phyloP scores from a whole-genome alignment of 257 asterid genomes.

The Paulownia fortunei region DNA sequence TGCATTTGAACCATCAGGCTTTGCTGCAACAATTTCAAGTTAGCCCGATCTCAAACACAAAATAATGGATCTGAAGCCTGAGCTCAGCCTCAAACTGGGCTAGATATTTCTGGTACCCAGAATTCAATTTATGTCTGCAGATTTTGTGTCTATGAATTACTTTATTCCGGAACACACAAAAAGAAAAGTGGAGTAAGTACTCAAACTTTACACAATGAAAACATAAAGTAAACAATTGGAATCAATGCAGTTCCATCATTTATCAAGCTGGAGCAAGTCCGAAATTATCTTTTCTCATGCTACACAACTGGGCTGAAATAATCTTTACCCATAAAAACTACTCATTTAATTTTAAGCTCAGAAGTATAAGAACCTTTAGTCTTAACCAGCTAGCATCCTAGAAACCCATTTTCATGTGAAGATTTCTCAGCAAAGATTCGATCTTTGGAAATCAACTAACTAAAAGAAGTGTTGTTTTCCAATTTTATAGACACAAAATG shows the following conservation, averaged over 20 bases:
- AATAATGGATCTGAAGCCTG: background rate
- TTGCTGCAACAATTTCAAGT: background rate
- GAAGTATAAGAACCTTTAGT: background rate
- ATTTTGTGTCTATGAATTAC: background rate
- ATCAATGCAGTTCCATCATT: conserved; percentile 1
- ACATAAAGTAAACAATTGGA: background rate
- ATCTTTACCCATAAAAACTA: conserved; percentile 14
- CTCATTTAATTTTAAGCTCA: background rate
- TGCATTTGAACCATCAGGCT: conserved; percentile 1
- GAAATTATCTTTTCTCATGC: background rate
- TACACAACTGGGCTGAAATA: background rate
- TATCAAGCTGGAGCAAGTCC: conserved; percentile 9
- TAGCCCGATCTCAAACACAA: background rate
- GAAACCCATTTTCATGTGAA: background rate
- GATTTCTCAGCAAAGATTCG: background rate
- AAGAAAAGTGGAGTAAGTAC: background rate
- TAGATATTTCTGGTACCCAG: background rate
- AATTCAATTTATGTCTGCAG: background rate
- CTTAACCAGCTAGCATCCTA: conserved; percentile 9
- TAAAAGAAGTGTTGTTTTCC: background rate
- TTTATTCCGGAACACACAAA: background rate
- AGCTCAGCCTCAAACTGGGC: background rate
- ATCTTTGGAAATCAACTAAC: background rate
- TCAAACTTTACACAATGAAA: background rate
- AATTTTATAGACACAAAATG: background rate